Conservation (phyloP, 495 filamentous ascomycete species). For the Daldinia concentrica region DNA sequence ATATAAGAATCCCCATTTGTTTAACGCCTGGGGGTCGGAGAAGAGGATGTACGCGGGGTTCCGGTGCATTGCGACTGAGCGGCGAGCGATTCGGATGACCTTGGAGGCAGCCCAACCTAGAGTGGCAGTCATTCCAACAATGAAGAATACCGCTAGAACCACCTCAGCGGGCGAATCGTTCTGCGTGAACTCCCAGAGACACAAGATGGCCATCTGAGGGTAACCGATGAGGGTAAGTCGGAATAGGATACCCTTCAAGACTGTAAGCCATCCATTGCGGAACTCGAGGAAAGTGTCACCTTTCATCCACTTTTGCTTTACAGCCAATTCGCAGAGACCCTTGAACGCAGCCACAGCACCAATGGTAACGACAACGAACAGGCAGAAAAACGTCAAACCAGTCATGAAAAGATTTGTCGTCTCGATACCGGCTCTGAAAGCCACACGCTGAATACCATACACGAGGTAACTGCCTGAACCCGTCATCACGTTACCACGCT, state of each 20-base stretch:
- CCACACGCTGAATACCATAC: slow-evolving; percentile 87
- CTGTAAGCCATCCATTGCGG: slow-evolving; percentile 82
- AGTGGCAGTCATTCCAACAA: slow-evolving; percentile 80
- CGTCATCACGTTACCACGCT: slow-evolving; percentile 59
- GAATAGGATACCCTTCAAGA: slow-evolving; percentile 92
- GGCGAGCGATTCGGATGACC: slow-evolving; percentile 86
- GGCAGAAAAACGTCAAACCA: slow-evolving; percentile 86
- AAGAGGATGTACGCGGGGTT: slow-evolving; percentile 98
- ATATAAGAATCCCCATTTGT: slow-evolving; percentile 99
- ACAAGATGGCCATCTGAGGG: slow-evolving; percentile 90
- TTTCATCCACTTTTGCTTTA: slow-evolving; percentile 81
- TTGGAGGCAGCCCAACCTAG: slow-evolving; percentile 90
- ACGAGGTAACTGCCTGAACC: slow-evolving; percentile 70
- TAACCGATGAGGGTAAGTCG: slow-evolving; percentile 91
- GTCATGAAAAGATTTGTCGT: slow-evolving; percentile 94
- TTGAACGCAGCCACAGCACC: slow-evolving; percentile 83
- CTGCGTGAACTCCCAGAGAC: slow-evolving; percentile 92
- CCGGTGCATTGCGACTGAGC: slow-evolving; percentile 89
- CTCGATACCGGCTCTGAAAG: slow-evolving; percentile 86
- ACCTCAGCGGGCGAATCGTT: slow-evolving; percentile 88
- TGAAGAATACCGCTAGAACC: slow-evolving; percentile 87
- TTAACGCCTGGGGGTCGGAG: slow-evolving; percentile 88
- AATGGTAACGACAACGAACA: slow-evolving; percentile 78
- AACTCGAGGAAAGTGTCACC: slow-evolving; percentile 92
- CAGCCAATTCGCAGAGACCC: slow-evolving; percentile 73